Conservation (phyloP, 371 early-diverging fungal species). For the Zopfochytrium polystomum region DNA sequence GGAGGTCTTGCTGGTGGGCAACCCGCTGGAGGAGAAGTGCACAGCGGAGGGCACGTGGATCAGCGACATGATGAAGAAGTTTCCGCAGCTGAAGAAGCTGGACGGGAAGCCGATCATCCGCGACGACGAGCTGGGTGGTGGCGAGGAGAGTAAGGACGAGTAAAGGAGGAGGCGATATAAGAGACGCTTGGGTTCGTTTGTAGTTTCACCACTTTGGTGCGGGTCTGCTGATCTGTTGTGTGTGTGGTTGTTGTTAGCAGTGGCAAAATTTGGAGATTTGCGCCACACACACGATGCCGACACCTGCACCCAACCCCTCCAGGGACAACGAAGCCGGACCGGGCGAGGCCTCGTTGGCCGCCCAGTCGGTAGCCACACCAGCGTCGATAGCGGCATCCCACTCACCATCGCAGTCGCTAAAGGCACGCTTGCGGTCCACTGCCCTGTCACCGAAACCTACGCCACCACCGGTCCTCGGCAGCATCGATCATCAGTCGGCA, state of each 20-base stretch:
- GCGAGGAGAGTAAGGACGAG: constrained; percentile 19
- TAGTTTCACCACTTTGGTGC: no score
- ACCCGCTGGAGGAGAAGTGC: constrained; percentile 55
- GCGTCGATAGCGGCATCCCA: no score
- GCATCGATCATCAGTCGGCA: no score
- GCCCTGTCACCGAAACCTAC: no score
- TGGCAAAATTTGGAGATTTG: background rate
- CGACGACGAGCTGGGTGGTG: constrained; percentile 38
- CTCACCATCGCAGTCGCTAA: no score
- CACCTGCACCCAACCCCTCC: background rate
- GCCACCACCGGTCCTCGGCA: no score
- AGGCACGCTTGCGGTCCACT: no score
- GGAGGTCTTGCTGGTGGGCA: constrained; percentile 49
- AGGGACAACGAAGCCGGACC: no score
- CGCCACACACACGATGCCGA: background rate
- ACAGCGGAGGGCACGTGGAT: constrained; percentile 54
- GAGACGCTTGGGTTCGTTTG: background rate
- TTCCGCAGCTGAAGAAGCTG: constrained; percentile 44
- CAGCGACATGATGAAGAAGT: constrained; percentile 45
- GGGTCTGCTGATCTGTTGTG: background rate
- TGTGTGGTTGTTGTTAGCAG: background rate
- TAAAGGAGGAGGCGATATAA: background rate
- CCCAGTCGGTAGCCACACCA: no score
- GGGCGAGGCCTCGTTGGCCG: no score
- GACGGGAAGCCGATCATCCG: constrained; percentile 54